phyloP scores from a whole-genome alignment of 202 grass and related monocot genomes.

The Panicum hallii region DNA sequence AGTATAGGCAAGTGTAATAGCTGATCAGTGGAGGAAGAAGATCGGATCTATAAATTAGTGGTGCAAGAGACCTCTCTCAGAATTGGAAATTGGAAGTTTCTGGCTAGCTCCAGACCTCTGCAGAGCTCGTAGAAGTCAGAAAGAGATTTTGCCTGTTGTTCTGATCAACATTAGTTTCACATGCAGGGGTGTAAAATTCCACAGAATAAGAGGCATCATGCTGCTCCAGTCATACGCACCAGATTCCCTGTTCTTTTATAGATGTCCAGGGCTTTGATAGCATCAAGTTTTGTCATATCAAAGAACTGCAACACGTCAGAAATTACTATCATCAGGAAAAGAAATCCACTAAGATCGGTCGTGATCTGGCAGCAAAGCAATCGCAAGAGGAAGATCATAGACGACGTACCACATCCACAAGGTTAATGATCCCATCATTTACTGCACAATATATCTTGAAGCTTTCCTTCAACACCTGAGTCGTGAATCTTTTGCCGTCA shows the following conservation, averaged over 20 bases:
- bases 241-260: slow-evolving; percentile 79
- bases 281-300: slow-evolving; percentile 85
- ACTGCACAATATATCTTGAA: slow-evolving; percentile 89
- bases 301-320: slow-evolving; percentile 68
- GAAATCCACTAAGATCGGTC: not conserved
- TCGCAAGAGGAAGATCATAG: not conserved
- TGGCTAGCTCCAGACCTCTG: slow-evolving; percentile 78
- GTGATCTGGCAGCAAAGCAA: not conserved
- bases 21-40: not conserved
- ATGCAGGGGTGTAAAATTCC: not conserved
- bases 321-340: not conserved
- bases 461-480: slow-evolving; percentile 84
- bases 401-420: slow-evolving; percentile 74
- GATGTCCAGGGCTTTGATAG: slow-evolving; percentile 75
- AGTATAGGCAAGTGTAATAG: not conserved
- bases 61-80: slow-evolving; percentile 71
- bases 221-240: slow-evolving; percentile 40
- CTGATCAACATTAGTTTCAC: slow-evolving; percentile 18
- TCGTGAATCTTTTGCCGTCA: not conserved
- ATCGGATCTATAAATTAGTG: not conserved
- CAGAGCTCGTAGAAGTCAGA: slow-evolving; percentile 84
- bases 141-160: slow-evolving; percentile 70
- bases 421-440: slow-evolving; percentile 89
- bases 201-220: not conserved
- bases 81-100: slow-evolving; percentile 77